A percentile compares a stretch with the other conserved stretches of the same genome.
phyloP scores from a whole-genome alignment of 208 protist genomes.

The Trypanosoma mega region DNA sequence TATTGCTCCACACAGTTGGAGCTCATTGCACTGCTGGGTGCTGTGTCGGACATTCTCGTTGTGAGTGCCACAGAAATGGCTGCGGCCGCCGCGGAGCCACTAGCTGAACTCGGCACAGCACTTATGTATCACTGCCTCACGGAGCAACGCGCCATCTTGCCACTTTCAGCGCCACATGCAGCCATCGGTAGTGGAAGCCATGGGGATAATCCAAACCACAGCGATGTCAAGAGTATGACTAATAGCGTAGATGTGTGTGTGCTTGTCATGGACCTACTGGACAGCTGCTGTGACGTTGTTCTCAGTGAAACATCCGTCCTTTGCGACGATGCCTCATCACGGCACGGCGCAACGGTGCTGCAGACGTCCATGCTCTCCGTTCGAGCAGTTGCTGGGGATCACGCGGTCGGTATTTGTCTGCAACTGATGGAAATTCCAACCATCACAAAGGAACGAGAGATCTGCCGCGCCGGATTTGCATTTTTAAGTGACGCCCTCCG shows the following conservation, averaged over 20 bases:
- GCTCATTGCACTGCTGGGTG: conserved; percentile 38
- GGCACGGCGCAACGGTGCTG: not conserved
- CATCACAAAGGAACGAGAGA: conserved; percentile 20
- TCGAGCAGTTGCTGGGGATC: not conserved
- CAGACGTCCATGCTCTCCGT: conserved; percentile 4
- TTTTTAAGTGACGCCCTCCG: conserved; percentile 24
- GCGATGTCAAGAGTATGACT: too few species aligned
- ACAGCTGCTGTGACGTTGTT: conserved; percentile 40
- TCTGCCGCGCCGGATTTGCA: conserved; percentile 44
- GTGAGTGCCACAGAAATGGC: conserved; percentile 17
- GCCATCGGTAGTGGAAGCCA: too few species aligned
- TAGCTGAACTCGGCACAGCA: conserved; percentile 1
- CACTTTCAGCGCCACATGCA: too few species aligned
- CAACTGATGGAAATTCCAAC: conserved; percentile 16
- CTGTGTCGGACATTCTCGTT: conserved; percentile 33
- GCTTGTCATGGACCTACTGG: conserved; percentile 55
- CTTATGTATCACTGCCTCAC: conserved; percentile 11
- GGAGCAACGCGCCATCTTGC: too few species aligned
- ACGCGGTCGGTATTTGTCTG: conserved; percentile 11
- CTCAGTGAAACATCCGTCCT: conserved; percentile 21
- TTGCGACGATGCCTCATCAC: not conserved
- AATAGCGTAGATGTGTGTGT: conserved; percentile 44
- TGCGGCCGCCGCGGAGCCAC: not conserved
- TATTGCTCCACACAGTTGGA: too few species aligned
- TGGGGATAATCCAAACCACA: too few species aligned